phyloP scores from a whole-genome alignment of 208 protist genomes.

The Zelonia costaricensis region DNA sequence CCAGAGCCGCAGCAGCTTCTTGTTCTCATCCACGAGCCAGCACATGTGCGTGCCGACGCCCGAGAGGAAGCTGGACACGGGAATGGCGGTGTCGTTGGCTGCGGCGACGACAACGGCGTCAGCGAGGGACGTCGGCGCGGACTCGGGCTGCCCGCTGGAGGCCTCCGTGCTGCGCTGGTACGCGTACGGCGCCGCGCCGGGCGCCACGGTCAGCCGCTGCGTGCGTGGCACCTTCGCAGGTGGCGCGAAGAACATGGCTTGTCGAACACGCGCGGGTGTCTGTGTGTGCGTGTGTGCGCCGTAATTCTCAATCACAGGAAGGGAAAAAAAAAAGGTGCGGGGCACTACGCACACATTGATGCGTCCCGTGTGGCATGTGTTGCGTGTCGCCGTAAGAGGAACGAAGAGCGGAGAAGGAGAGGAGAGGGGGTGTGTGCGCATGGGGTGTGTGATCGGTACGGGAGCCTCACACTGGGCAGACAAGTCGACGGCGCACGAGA shows the following conservation, averaged over 20 bases:
- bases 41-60: slow-evolving; percentile 67
- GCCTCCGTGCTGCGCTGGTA: slow-evolving; percentile 23
- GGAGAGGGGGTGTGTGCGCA: too few species aligned
- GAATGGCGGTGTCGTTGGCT: neutral
- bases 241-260: slow-evolving; percentile 54
- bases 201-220: slow-evolving; percentile 44
- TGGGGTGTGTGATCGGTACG: too few species aligned
- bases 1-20: slow-evolving; percentile 68
- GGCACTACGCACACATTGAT: too few species aligned
- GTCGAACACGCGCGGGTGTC: slow-evolving; percentile 8
- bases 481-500: too few species aligned
- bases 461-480: too few species aligned
- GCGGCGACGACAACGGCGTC: slow-evolving; percentile 16
- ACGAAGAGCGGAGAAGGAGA: too few species aligned
- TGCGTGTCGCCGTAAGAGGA: too few species aligned
- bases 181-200: slow-evolving; percentile 8
- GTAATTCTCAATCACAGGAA: too few species aligned
- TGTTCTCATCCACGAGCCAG: slow-evolving; percentile 80
- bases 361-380: too few species aligned
- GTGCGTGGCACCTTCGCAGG: slow-evolving; percentile 76
- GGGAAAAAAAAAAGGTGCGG: neutral
- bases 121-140: slow-evolving; percentile 20
- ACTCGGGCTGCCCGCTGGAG: slow-evolving; percentile 4
- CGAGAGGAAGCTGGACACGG: slow-evolving; percentile 50
- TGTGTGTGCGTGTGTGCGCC: too few species aligned